Evolutionary conservation across 192 early-diverging fungal species (phyloP).

Genomic region (Coemansia sp.): DNA sequence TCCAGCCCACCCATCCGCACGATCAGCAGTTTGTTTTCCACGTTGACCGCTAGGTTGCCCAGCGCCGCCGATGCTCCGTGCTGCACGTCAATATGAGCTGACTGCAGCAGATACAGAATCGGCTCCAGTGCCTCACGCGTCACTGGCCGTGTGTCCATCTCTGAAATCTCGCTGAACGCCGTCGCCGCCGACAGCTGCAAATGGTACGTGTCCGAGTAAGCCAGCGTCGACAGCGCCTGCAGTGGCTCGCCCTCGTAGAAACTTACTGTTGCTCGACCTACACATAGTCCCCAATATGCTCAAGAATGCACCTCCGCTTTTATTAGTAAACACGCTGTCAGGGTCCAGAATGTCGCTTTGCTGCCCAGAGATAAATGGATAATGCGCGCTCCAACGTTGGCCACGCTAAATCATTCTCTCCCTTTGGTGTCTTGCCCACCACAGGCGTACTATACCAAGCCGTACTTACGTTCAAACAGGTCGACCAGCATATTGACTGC

Average conservation of each 20-base stretch:
- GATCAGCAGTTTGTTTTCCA: slow-evolving; percentile 82
- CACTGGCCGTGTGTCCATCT: slow-evolving; percentile 77
- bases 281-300: slow-evolving; percentile 3
- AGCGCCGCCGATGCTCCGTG: slow-evolving; percentile 81
- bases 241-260: slow-evolving; percentile 84
- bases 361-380: background rate
- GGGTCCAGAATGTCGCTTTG: background rate
- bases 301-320: background rate
- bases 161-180: slow-evolving; percentile 88
- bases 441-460: slow-evolving; percentile 1
- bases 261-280: slow-evolving; percentile 76
- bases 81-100: slow-evolving; percentile 82
- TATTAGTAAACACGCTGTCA: background rate
- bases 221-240: slow-evolving; percentile 76
- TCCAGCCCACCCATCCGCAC: slow-evolving; percentile 82
- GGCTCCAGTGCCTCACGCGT: slow-evolving; percentile 76
- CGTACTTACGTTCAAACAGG: slow-evolving; percentile 49
- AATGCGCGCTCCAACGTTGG: slow-evolving; percentile 5
- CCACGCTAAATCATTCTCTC: background rate
- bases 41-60: slow-evolving; percentile 77
- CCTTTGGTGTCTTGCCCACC: background rate
- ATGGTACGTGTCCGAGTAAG: slow-evolving; percentile 81
- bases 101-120: slow-evolving; percentile 78
- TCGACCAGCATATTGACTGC: slow-evolving; percentile 53
- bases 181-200: slow-evolving; percentile 83